These are phyloP conservation scores for Rauvolfia tetraphylla DNA, from an alignment of 257 asterid genomes.

Conservation along the genomic window DNA sequence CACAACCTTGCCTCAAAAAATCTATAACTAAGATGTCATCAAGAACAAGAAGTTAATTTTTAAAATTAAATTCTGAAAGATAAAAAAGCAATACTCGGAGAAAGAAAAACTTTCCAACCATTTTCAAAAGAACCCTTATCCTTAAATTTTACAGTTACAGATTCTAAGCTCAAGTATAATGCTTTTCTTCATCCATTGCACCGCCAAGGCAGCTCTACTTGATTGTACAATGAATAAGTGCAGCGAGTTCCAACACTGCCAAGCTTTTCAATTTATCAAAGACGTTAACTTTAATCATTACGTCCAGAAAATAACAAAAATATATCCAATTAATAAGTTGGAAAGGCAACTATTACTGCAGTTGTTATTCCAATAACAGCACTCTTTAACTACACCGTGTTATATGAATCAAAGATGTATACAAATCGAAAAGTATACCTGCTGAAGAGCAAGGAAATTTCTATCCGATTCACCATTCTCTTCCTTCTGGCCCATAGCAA, in stretches of 20 bases:
- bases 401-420: neutral
- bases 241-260: neutral
- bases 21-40: neutral
- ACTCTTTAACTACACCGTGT: too few relatives aligned
- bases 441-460: neutral
- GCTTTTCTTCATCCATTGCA: neutral
- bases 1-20: neutral
- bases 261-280: neutral
- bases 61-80: neutral
- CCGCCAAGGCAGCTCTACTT: neutral
- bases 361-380: too few relatives aligned
- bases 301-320: neutral
- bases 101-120: neutral
- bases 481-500: slow-evolving; percentile 17
- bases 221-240: neutral
- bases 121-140: neutral
- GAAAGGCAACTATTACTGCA: neutral
- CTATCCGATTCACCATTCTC: slow-evolving; percentile 3
- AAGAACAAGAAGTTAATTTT: neutral
- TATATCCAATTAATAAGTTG: neutral
- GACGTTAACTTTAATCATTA: neutral
- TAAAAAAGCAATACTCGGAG: neutral
- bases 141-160: neutral
- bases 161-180: too few relatives aligned
- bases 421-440: slow-evolving; percentile 10